Percentiles rank a stretch among this genome's conserved stretches.
phyloP scores from a whole-genome alignment of 2,329 filamentous ascomycete species.

The Fusarium sp. region DNA sequence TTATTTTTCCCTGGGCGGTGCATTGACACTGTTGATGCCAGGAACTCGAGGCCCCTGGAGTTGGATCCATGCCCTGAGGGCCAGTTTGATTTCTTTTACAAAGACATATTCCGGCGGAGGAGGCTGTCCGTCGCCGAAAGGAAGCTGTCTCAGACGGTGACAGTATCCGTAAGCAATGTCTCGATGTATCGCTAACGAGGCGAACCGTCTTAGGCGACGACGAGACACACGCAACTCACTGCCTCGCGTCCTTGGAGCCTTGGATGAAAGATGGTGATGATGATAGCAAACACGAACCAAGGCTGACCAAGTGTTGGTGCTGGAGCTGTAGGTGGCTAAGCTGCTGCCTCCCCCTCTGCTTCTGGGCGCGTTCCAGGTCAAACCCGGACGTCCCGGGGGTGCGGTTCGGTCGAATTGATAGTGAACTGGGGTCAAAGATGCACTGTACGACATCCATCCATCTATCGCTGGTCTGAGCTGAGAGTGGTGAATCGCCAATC shows the following conservation, averaged over 20 bases:
- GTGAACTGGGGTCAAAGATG: not conserved
- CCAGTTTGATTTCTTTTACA: not conserved
- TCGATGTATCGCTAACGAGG: not conserved
- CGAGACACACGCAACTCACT: slow-evolving; percentile 18
- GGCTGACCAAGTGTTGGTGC: slow-evolving; percentile 19
- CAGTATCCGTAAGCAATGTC: not conserved
- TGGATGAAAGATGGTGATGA: not conserved
- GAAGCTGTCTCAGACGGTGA: not conserved
- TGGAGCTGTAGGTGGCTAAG: not conserved
- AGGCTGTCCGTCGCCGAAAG: slow-evolving; percentile 6
- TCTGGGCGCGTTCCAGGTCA: slow-evolving; percentile 8
- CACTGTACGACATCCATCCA: not conserved
- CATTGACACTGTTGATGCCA: not conserved
- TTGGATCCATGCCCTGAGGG: not conserved
- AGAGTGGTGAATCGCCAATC: not conserved
- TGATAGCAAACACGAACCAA: not conserved
- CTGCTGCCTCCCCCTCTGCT: not conserved
- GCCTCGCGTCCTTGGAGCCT: not conserved
- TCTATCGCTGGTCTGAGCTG: not conserved
- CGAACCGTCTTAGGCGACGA: slow-evolving; percentile 3
- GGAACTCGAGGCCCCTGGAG: not conserved
- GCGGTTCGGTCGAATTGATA: slow-evolving; percentile 12
- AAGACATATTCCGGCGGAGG: slow-evolving; percentile 1
- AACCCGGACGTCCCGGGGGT: slow-evolving; percentile 7
- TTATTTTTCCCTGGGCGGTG: not conserved